These are phyloP conservation scores for Arabidopsis suecica DNA, from an alignment of 345 rosid species.

Conservation along the genomic window DNA sequence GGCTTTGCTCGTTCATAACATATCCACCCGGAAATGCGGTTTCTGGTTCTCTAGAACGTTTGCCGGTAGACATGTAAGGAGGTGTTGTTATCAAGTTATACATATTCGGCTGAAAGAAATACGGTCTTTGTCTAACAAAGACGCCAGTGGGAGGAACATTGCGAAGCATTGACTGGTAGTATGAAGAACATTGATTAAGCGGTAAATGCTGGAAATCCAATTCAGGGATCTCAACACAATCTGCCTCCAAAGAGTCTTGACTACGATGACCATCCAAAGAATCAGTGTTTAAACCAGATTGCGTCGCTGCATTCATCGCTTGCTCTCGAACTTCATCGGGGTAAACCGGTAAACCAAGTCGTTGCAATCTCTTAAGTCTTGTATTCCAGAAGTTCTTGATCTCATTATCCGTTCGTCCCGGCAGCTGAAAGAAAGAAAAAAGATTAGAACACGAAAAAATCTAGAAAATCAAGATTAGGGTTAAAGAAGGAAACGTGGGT, in stretches of 20 bases:
- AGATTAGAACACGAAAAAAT: neutral
- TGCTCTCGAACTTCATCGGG: slow-evolving; percentile 59
- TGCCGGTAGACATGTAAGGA: slow-evolving; percentile 26
- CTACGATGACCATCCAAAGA: slow-evolving; percentile 41
- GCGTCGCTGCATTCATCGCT: slow-evolving; percentile 48
- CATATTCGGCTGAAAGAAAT: slow-evolving; percentile 21
- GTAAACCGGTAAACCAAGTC: slow-evolving; percentile 65
- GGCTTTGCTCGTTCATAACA: slow-evolving; percentile 20
- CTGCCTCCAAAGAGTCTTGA: slow-evolving; percentile 48
- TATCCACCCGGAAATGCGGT: neutral
- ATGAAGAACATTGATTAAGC: slow-evolving; percentile 13
- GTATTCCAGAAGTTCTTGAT: slow-evolving; percentile 82
- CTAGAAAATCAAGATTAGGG: neutral
- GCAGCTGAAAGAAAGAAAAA: slow-evolving; percentile 48
- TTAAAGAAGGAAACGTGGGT: neutral
- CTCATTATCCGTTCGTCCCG: slow-evolving; percentile 80
- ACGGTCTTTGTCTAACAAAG: slow-evolving; percentile 1
- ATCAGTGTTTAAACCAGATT: slow-evolving; percentile 39
- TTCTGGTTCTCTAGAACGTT: slow-evolving; percentile 18
- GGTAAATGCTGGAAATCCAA: slow-evolving; percentile 53
- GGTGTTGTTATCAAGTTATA: slow-evolving; percentile 18
- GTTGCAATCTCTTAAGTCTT: slow-evolving; percentile 59
- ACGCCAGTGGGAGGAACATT: slow-evolving; percentile 2
- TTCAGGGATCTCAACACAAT: slow-evolving; percentile 56
- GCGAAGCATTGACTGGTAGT: slow-evolving; percentile 24